Base-by-base conservation (phyloP, 2,329 filamentous ascomycete species). In the Aspergillus viridinutans region DNA sequence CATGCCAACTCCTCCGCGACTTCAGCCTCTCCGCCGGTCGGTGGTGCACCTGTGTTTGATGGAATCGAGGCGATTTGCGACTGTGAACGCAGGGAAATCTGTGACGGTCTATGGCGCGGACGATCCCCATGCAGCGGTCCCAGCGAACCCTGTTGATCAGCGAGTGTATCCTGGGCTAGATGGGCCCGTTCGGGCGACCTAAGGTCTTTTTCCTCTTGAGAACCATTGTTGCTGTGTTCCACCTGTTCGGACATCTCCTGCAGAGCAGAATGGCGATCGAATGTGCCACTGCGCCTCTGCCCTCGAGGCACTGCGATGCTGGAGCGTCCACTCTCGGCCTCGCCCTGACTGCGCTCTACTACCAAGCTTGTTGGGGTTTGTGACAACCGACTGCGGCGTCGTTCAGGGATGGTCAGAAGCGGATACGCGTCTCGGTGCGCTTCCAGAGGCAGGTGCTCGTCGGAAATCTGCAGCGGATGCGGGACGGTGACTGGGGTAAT, bases 1-100 rank as follows among this genome's bases (percentile, higher is more conserved):
- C 94, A 99, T 74, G 91, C 85, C 52, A 91, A 85, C 60, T 89
- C 88, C 53, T 86, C 81, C 28, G 85, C 86, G 23, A 83, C 81
- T 51, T 86, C 83, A 14, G 69, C 73, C 50, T 87, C 83, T 12
- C 64, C 71, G 14, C 67, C 67, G 3, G 70, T 69, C 20, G 72
- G 61, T 40, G 67, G 64, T 6, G 20, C 43, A 28, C 66, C 69
- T 8, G 71, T 70, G 32, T 74, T 71, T 12, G 73, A 75, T 1
- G 74, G 72, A n/a, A 74, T 59, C 0, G 73, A 72, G 9, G 73
- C 72, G 45, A 72, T 70, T 53, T 73, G 72, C 4, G 74, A 71
- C 52, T 75, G 73, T 4, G 73, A 75, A 45, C 72, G 74, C 21
- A 77, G 63, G 3, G 76, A 78, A 17, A 68, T 66, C 54, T 74